Evolutionary conservation across 768 basidiomycete species (phyloP), one percentile per base, ranked within the genome.

Genomic region (Russula emetica): DNA sequence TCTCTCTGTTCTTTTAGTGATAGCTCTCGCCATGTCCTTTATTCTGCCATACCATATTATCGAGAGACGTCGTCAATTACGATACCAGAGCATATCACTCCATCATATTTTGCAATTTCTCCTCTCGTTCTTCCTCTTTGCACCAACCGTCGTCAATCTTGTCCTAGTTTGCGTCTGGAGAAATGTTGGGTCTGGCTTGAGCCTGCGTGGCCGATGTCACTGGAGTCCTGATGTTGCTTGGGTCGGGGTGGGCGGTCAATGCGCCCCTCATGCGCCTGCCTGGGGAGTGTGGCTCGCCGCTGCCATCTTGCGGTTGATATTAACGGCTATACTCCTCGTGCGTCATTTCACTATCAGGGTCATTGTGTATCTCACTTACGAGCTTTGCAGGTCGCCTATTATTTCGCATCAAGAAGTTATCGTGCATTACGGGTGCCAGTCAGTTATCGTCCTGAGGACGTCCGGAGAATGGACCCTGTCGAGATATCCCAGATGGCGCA

Each of bases 141-240:
- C 72, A 3, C 82, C 84, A 16, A 78, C 88, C 34, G 68, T 80
- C 51, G 75, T 78, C 67, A 90, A 87, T 69, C 65, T 88, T 45
- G 79, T 75, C 9, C 72, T 90, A 24, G 75, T 85, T 45, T 77
- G 79, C 47, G 56, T 79, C 10, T 87, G 86, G 86, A 79, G 77
- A 67, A 76, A 24, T 71, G 77, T 11, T 55, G 76, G 2, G 72
- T 77, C 71, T 32, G 76, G 76, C 58, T 64, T 82, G 50, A 74
- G 75, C 59, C 69, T 76, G 42, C 71, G 70, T 26, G 72, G 72
- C 50, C 79, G 83, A n/a, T 90, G 89, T 63, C 73, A 75, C 51
- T 77, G 87, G 75, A 85, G 88, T 66, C 75, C 89, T 49, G 89
- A 90, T 70, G 76, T 85, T 49, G 74, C 85, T 11, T 91, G 89